Conservation (phyloP, 2,329 filamentous ascomycete species). For the Verticillium tricorpus region DNA sequence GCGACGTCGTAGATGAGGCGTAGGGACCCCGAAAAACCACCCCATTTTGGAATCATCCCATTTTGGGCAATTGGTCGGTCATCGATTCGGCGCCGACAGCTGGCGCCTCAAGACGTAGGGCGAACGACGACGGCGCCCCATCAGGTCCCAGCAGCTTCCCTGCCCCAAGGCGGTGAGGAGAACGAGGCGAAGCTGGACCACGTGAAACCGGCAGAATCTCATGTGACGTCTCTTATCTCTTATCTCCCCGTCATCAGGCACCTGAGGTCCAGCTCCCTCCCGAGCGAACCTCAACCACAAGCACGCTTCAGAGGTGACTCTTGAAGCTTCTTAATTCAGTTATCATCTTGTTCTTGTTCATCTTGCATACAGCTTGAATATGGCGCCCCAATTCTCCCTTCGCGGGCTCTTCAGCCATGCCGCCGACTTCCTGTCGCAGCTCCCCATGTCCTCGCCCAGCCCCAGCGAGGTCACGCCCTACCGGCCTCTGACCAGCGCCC, state of each 20-base stretch:
- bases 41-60: too few species aligned
- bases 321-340: neutral
- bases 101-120: neutral
- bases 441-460: conserved; percentile 12
- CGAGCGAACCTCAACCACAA: neutral
- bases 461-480: conserved; percentile 23
- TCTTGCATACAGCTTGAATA: neutral
- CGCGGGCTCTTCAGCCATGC: conserved; percentile 4
- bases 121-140: neutral
- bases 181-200: neutral
- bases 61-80: too few species aligned
- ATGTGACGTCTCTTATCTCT: neutral
- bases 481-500: conserved; percentile 28
- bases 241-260: neutral
- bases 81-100: too few species aligned
- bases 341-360: neutral
- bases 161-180: neutral
- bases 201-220: neutral
- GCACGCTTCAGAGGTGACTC: neutral
- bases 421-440: conserved; percentile 16
- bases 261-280: neutral
- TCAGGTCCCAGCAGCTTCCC: neutral
- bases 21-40: too few species aligned
- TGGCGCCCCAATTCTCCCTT: conserved; percentile 3
- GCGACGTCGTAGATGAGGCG: too few species aligned